A percentile compares a stretch with the other conserved stretches of the same genome.
Evolutionary conservation across 2,329 filamentous ascomycete species (phyloP).

Genomic region (Cladophialophora bantiana): DNA sequence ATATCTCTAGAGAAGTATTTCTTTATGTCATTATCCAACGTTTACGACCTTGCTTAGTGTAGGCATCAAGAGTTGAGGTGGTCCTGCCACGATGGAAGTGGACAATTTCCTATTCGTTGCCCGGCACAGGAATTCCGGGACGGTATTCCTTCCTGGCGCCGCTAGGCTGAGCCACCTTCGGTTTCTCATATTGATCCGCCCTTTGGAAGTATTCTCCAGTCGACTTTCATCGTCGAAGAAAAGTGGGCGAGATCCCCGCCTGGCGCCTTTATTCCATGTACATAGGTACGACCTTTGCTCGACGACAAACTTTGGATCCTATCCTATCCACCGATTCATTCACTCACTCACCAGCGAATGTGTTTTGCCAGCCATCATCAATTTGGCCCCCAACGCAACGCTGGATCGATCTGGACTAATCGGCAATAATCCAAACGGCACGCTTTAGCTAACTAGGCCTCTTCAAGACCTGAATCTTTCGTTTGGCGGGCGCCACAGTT

Average conservation of each 20-base stretch:
- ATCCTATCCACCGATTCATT: no score
- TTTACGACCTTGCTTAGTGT: neutral
- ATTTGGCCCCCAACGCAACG: neutral
- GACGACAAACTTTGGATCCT: no score
- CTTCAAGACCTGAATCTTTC: no score
- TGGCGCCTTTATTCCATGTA: no score
- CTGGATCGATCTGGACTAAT: neutral
- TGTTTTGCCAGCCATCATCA: neutral
- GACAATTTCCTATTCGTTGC: neutral
- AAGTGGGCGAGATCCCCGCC: no score
- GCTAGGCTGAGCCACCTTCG: no score
- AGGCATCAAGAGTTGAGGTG: neutral
- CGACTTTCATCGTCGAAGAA: no score
- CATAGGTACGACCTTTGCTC: no score
- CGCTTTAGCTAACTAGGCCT: no score
- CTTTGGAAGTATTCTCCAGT: no score
- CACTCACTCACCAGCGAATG: no score
- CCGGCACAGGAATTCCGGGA: neutral
- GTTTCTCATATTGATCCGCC: no score
- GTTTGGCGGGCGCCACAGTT: neutral
- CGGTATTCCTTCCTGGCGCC: neutral
- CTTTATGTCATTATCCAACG: neutral
- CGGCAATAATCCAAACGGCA: conserved; percentile 3
- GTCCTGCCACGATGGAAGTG: neutral
- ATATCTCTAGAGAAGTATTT: neutral